Evolutionary conservation across 1,284 basidiomycete species (phyloP).

Genomic region (Lentinus polychrous): DNA sequence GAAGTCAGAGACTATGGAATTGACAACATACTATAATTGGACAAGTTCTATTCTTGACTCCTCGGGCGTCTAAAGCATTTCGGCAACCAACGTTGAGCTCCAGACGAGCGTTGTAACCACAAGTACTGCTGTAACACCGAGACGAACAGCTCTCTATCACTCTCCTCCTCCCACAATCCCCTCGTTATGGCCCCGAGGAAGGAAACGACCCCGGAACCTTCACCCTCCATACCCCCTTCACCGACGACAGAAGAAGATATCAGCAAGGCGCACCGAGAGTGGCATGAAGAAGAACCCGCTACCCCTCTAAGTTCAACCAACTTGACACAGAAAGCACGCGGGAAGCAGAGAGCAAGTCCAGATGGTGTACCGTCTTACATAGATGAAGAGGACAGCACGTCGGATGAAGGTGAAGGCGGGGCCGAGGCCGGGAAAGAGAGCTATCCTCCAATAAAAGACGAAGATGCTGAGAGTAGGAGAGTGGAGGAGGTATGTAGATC

Average conservation of each 20-base stretch:
- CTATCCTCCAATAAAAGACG: slow-evolving; percentile 64
- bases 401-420: slow-evolving; percentile 25
- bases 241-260: slow-evolving; percentile 40
- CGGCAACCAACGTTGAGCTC: neutral
- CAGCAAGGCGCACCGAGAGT: slow-evolving; percentile 25
- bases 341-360: slow-evolving; percentile 21
- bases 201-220: slow-evolving; percentile 22
- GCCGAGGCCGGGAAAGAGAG: slow-evolving; percentile 22
- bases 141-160: neutral
- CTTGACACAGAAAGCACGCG: slow-evolving; percentile 7
- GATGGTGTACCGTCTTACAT: neutral
- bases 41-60: no score
- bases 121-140: neutral
- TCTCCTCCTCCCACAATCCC: neutral
- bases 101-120: neutral
- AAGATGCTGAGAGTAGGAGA: slow-evolving; percentile 55
- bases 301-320: neutral
- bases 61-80: neutral
- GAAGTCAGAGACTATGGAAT: no score
- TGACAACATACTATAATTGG: no score
- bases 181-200: slow-evolving; percentile 5
- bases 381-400: slow-evolving; percentile 17
- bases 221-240: slow-evolving; percentile 33
- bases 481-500: slow-evolving; percentile 55
- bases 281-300: slow-evolving; percentile 20